Evolutionary conservation across 192 early-diverging fungal genomes (phyloP).

Genomic region (Entomortierella parvispora): DNA sequence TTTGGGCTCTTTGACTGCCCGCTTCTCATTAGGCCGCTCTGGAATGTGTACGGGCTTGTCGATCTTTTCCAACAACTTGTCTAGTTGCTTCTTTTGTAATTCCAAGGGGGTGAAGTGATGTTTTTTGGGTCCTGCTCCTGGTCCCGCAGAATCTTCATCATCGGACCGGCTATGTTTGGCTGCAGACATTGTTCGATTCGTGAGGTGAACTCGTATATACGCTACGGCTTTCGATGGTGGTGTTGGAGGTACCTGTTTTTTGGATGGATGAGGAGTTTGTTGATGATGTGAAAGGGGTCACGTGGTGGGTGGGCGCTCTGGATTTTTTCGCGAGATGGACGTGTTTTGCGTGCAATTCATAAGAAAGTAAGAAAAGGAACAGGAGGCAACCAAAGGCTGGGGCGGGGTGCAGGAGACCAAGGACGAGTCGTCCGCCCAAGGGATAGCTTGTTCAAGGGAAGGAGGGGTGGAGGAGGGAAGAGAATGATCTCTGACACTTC

Average conservation of each 20-base stretch:
- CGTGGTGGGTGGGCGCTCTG: not conserved
- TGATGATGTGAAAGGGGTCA: not conserved
- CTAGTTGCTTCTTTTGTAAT: slow-evolving; percentile 68
- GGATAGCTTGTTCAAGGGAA: too few relatives aligned
- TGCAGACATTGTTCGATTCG: slow-evolving; percentile 10
- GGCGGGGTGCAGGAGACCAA: too few relatives aligned
- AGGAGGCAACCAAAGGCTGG: too few relatives aligned
- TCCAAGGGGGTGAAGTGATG: slow-evolving; percentile 62
- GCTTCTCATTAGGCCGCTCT: slow-evolving; percentile 59
- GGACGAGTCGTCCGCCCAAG: too few relatives aligned
- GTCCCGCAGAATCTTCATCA: slow-evolving; percentile 15
- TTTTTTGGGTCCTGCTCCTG: slow-evolving; percentile 22
- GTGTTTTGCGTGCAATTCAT: not conserved
- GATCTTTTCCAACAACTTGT: slow-evolving; percentile 78
- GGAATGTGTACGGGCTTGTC: slow-evolving; percentile 87
- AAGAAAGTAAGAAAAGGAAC: not conserved
- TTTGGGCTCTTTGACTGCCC: slow-evolving; percentile 67
- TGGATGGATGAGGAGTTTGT: not conserved
- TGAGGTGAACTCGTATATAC: too few relatives aligned
- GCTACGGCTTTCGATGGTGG: too few relatives aligned
- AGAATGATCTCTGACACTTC: too few relatives aligned
- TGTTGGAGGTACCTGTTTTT: not conserved
- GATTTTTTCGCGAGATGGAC: not conserved
- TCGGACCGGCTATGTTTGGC: slow-evolving; percentile 16
- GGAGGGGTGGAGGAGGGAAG: too few relatives aligned